Base-by-base conservation (phyloP, 2,329 filamentous ascomycete species). In the Verticillium nubilum region DNA sequence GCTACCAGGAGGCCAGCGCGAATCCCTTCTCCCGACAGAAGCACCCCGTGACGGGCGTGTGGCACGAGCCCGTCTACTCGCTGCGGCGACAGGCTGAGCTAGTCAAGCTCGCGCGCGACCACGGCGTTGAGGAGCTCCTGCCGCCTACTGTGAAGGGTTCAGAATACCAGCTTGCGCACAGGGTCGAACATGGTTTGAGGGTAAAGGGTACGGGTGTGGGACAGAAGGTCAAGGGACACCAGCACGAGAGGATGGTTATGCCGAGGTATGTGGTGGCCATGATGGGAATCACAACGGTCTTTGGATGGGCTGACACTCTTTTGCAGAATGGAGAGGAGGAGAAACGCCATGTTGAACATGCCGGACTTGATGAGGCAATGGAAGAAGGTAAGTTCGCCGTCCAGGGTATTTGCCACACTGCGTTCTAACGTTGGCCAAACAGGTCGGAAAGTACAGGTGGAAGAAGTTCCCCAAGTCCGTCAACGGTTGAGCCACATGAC, bases 261-360 rank as follows among this genome's bases (percentile, higher is more conserved):
- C 81, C 84, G 62, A 86, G 88, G 81, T 86, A 86, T 64, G 85
- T 80, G 58, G 59, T 63, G 23, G 0, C 19, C 13, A 17, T 57
- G 10, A 27, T n/a, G 15, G 6, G 17, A 5, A 13, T 28, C 29
- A n/a, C 12, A 33, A 13, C 15, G 42, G 6, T 31, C 15, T 17
- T 47, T 50, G 50, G 4, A 33, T 13, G 17, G 33, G 35, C 73
- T 80, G 64, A 78, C 69, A 56, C 33, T 57, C 35, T 58, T 61
- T 28, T 59, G 62, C 70, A 90, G 88, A 75, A 84, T 98, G 83
- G 92, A 97, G 74, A 86, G 90, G 78, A 87, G 92, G 77, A 90
- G 89, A 82, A 85, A 91, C 75, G 95, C 95, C 61, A 97, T 98
- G 91, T 75, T 96, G 79, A 87, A 88, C 61, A 99, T 99, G 95